Conservation (phyloP, 768 basidiomycete species). For the Lentinula boryana region DNA sequence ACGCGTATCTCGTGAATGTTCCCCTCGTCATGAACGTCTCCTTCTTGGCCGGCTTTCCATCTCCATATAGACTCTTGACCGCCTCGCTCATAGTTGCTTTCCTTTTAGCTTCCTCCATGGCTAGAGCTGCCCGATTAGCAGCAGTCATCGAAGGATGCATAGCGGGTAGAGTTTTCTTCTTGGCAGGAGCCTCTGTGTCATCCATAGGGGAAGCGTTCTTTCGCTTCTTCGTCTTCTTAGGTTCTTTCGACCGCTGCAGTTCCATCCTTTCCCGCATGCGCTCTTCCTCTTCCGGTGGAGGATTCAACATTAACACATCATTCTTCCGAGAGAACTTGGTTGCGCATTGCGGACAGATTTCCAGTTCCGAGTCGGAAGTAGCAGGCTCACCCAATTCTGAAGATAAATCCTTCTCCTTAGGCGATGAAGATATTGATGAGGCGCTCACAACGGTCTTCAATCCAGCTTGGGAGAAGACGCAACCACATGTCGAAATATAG, state of each 20-base stretch:
- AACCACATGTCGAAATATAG: slow-evolving; percentile 81
- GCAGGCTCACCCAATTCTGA: slow-evolving; percentile 21
- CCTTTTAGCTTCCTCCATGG: slow-evolving; percentile 77
- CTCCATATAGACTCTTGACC: slow-evolving; percentile 75
- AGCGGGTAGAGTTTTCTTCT: slow-evolving; percentile 43
- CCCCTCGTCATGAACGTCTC: slow-evolving; percentile 91
- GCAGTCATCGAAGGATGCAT: slow-evolving; percentile 50
- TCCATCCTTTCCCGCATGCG: slow-evolving; percentile 53
- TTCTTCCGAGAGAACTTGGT: slow-evolving; percentile 53
- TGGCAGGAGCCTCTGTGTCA: slow-evolving; percentile 31
- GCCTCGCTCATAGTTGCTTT: slow-evolving; percentile 83
- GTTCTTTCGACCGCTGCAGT: slow-evolving; percentile 48
- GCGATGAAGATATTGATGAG: slow-evolving; percentile 14
- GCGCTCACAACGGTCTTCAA: slow-evolving; percentile 57
- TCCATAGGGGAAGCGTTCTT: slow-evolving; percentile 33
- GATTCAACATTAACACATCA: slow-evolving; percentile 66
- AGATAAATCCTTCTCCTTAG: slow-evolving; percentile 22
- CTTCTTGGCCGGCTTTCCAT: slow-evolving; percentile 53
- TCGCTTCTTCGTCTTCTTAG: slow-evolving; percentile 60
- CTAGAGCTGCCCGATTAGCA: slow-evolving; percentile 66
- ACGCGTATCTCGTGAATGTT: slow-evolving; percentile 77
- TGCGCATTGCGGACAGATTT: slow-evolving; percentile 75
- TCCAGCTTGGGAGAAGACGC: slow-evolving; percentile 84
- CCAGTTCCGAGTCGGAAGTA: slow-evolving; percentile 27
- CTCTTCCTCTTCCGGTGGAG: slow-evolving; percentile 57